phyloP scores from a whole-genome alignment of 805 yeast genomes.

The fission yeast (Schizosaccharomyces pombe) region DNA sequence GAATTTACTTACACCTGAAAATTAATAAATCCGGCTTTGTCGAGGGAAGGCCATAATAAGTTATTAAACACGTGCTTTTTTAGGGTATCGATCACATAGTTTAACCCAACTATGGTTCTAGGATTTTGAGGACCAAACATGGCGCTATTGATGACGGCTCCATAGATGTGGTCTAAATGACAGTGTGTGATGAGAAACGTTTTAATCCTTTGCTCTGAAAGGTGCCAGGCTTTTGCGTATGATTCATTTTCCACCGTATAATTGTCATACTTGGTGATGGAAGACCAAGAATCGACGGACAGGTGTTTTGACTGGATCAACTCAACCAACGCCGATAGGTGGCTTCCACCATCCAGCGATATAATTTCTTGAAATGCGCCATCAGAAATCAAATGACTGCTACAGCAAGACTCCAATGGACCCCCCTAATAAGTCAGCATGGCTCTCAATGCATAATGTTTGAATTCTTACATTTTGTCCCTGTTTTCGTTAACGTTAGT shows the following conservation, averaged over 20 bases:
- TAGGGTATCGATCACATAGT: constrained; percentile 28
- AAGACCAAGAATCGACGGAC: neutral
- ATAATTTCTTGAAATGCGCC: neutral
- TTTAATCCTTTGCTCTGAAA: constrained; percentile 6
- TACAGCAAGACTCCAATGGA: neutral
- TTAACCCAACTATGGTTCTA: neutral
- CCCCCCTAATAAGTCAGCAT: neutral
- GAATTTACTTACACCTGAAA: constrained; percentile 3
- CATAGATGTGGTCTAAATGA: constrained; percentile 60
- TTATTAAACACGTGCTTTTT: constrained; percentile 44
- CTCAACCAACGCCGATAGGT: neutral
- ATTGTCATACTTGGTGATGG: too few relatives aligned
- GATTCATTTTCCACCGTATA: neutral
- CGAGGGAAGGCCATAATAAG: constrained; percentile 54
- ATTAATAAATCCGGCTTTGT: constrained; percentile 12
- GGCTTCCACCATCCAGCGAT: neutral
- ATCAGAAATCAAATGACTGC: neutral
- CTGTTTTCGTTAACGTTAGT: neutral
- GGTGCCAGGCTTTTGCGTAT: neutral
- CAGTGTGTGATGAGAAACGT: constrained; percentile 38
- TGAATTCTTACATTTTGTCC: neutral
- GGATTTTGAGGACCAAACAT: constrained; percentile 16
- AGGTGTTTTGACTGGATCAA: neutral
- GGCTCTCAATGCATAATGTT: neutral
- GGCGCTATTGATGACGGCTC: constrained; percentile 50